These are phyloP conservation scores for Darksidea phi DNA, from an alignment of 495 filamentous ascomycete genomes.

Conservation along the genomic window DNA sequence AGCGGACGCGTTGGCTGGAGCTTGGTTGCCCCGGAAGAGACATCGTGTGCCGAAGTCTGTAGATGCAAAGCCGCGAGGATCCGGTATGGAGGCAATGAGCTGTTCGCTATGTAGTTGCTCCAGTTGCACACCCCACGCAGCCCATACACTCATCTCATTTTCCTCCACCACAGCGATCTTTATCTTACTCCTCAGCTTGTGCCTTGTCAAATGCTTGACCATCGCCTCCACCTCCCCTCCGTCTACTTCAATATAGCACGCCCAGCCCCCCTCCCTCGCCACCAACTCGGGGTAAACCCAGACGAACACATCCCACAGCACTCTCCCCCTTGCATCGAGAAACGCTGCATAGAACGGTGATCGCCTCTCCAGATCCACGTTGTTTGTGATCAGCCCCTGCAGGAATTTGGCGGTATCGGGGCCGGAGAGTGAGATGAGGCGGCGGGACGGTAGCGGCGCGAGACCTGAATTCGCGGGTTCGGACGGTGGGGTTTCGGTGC, in stretches of 20 bases:
- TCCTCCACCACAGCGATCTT: conserved; percentile 61
- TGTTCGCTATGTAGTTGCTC: conserved; percentile 17
- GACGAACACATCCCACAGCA: conserved; percentile 87
- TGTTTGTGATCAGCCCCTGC: conserved; percentile 80
- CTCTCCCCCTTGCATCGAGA: conserved; percentile 76
- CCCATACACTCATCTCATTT: conserved; percentile 61
- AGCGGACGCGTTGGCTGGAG: neutral
- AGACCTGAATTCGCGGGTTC: conserved; percentile 50
- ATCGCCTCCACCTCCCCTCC: conserved; percentile 59
- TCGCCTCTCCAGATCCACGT: conserved; percentile 53
- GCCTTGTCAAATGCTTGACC: conserved; percentile 69
- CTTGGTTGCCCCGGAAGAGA: neutral
- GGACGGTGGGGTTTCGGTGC: conserved; percentile 19
- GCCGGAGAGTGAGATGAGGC: conserved; percentile 75
- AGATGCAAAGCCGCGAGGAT: conserved; percentile 57
- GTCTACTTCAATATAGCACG: conserved; percentile 82
- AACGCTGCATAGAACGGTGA: conserved; percentile 71
- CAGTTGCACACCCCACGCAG: conserved; percentile 56
- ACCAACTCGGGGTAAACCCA: conserved; percentile 53
- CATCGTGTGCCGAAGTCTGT: conserved; percentile 57
- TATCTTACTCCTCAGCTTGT: conserved; percentile 80
- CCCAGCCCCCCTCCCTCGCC: conserved; percentile 43
- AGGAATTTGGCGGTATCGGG: conserved; percentile 77
- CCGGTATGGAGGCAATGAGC: conserved; percentile 1
- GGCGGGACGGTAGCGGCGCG: conserved; percentile 63